Base-by-base conservation (phyloP, 2,329 filamentous ascomycete genomes). In the Xylaria sp. region DNA sequence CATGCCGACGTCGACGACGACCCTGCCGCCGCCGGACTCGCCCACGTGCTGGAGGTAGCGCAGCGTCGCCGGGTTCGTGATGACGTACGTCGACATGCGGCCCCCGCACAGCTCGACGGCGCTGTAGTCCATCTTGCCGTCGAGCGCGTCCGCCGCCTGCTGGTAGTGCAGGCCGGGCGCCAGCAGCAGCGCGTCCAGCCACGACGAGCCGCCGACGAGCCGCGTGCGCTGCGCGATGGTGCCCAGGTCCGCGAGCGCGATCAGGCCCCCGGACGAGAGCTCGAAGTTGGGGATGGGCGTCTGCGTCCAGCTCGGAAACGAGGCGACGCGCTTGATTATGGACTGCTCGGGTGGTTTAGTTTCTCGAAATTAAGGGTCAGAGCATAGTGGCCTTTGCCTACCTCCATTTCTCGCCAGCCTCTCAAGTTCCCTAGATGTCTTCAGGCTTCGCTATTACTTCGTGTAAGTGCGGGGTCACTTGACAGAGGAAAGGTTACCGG, bases 101-200 rank as follows among this genome's bases (percentile, higher is more conserved):
- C 69, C 70, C 29, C 64, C 64, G 22, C 61, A 54, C 37, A 64
- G 59, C 61, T 75, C 73, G 41, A 72, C 53, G 65, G 76, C 53
- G 66, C 76, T 70, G 73, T 65, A 76, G 34, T 72, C 67, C 48
- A 69, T 71, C 50, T 78, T 75, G 2, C 73, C 69, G 54, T 74
- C 74, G 16, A 86, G 69, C 0, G 76, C 74, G 11, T 81, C 74
- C 8, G 82, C 82, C 3, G 78, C 75, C 61, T 86, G 82, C 61
- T 87, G 82, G 59, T 80, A 80, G 67, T 87, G 85, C 46, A 87
- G 64, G 0, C 85, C 84, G 0, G 84, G 84, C 1, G 80, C 82
- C 2, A 87, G 74, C 11, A 86, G 72, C 9, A 87, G 72, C 7
- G 72, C 72, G 65, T 87, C 84, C 0, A 84, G 70, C 73, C 80